A percentile compares a stretch with the other conserved stretches of the same genome.
Conservation (phyloP, 2,329 filamentous ascomycete species). For the Cytospora mali region DNA sequence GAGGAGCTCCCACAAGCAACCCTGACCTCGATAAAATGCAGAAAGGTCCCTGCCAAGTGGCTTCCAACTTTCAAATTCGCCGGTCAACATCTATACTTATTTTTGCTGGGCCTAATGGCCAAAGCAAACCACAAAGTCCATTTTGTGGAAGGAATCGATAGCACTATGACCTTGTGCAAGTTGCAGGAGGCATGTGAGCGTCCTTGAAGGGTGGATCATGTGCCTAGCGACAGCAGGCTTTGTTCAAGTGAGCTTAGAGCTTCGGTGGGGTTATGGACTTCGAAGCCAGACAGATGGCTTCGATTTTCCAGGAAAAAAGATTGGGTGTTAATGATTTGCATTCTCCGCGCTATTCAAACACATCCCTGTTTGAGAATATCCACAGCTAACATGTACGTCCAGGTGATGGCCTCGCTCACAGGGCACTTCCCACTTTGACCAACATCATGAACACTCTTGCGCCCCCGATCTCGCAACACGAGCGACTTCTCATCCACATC, state of each 20-base stretch:
- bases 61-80: neutral
- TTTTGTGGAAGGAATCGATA: neutral
- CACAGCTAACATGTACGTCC: conserved; percentile 26
- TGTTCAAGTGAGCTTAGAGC: neutral
- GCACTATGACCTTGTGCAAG: neutral
- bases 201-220: neutral
- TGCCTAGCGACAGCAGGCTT: neutral
- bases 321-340: neutral
- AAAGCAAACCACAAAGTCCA: neutral
- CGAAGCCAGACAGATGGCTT: neutral
- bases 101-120: neutral
- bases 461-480: conserved; percentile 94
- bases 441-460: conserved; percentile 93
- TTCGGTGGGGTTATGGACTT: neutral
- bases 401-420: conserved; percentile 86
- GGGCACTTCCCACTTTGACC: conserved; percentile 91
- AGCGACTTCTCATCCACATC: conserved; percentile 94
- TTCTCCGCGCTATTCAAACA: neutral
- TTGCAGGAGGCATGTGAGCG: neutral
- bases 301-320: neutral
- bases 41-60: neutral
- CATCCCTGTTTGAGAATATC: neutral
- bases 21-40: neutral
- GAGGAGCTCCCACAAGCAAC: neutral
- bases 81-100: neutral